These are phyloP conservation scores for Sporothrix sp. DNA, from an alignment of 2,329 filamentous ascomycete genomes.

Conservation along the genomic window DNA sequence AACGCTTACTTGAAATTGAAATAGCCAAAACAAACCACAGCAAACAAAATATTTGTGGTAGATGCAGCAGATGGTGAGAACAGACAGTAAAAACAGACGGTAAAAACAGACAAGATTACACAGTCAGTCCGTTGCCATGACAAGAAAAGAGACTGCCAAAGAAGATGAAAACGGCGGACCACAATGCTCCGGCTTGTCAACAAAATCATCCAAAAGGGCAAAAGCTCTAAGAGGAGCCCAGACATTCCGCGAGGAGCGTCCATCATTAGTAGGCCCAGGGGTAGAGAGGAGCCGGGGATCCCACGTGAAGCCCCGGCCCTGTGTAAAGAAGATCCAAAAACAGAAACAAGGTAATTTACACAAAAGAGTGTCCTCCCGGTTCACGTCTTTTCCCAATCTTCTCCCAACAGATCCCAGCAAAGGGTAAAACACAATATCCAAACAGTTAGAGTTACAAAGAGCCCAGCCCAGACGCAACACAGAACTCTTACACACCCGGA, in stretches of 20 bases:
- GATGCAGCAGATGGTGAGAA: neutral
- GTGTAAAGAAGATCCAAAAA: neutral
- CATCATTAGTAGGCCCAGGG: neutral
- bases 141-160: neutral
- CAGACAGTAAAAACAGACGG: constrained; percentile 1
- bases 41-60: too few relatives aligned
- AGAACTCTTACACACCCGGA: neutral
- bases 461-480: neutral
- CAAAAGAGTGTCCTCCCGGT: neutral
- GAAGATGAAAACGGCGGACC: neutral
- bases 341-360: neutral
- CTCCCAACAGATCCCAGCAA: neutral
- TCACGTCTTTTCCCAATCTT: neutral
- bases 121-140: too few relatives aligned
- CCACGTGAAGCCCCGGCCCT: neutral
- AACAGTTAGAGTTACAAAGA: constrained; percentile 6
- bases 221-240: neutral
- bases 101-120: constrained; percentile 1
- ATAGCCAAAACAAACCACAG: neutral
- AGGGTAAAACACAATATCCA: neutral
- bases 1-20: neutral
- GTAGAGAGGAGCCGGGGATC: neutral
- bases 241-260: neutral
- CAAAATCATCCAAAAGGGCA: neutral
- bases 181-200: neutral